These are phyloP conservation scores for Pseudogymnoascus sp. DNA, from an alignment of 2,329 filamentous ascomycete genomes.

Conservation along the genomic window DNA sequence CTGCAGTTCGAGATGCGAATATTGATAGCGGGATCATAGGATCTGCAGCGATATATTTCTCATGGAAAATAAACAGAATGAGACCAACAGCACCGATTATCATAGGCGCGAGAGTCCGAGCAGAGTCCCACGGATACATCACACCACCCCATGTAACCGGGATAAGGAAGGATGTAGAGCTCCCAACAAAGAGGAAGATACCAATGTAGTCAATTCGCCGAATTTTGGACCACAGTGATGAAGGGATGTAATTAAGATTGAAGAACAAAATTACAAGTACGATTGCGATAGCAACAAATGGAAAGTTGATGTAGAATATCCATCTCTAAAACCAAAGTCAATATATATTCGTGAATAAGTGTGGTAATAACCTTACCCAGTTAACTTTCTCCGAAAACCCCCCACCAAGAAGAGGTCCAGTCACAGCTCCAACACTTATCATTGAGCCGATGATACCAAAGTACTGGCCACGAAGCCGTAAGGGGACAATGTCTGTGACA, in stretches of 20 bases:
- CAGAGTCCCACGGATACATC: conserved; percentile 54
- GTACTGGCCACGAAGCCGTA: conserved; percentile 34
- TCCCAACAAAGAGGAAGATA: background rate
- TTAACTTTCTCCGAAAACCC: conserved; percentile 30
- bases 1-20: conserved; percentile 39
- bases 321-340: background rate
- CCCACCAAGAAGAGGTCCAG: conserved; percentile 32
- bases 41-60: conserved; percentile 26
- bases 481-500: conserved; percentile 36
- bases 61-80: conserved; percentile 42
- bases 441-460: conserved; percentile 28
- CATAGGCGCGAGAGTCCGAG: conserved; percentile 52
- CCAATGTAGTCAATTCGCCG: conserved; percentile 41
- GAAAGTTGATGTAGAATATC: conserved; percentile 22
- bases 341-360: conserved; percentile 14
- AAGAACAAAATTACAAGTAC: conserved; percentile 9
- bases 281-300: conserved; percentile 12
- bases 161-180: background rate
- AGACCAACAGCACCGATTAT: conserved; percentile 45
- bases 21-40: conserved; percentile 31
- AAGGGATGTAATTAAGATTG: background rate
- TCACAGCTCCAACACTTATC: conserved; percentile 19
- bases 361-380: conserved; percentile 14
- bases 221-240: background rate
- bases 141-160: conserved; percentile 40